These are phyloP conservation scores for Phytophthora macrochlamydospora DNA, from an alignment of 352 stramenopile genomes.

Conservation along the genomic window DNA sequence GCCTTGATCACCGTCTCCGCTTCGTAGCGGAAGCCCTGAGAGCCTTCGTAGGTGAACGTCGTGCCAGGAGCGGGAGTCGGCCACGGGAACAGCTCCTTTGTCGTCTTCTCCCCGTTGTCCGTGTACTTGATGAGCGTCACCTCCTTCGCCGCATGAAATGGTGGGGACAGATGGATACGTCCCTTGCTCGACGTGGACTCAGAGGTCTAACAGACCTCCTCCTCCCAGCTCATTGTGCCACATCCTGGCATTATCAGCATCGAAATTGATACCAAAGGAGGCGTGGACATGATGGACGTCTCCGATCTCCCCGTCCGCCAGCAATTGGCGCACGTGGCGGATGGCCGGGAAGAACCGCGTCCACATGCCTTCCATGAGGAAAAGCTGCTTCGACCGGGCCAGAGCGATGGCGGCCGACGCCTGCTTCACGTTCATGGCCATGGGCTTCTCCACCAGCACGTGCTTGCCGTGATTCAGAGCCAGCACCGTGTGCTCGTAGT, in stretches of 20 bases:
- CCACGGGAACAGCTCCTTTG: constrained; percentile 29
- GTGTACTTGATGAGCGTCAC: constrained; percentile 23
- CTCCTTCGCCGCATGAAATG: constrained; percentile 28
- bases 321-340: constrained; percentile 48
- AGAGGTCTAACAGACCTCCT: constrained; percentile 63
- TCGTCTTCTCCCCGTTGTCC: constrained; percentile 17
- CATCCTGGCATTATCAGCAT: constrained; percentile 42
- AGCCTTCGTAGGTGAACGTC: constrained; percentile 5
- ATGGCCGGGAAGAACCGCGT: constrained; percentile 85
- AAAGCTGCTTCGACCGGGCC: constrained; percentile 22
- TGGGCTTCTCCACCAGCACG: constrained; percentile 91
- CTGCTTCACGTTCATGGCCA: constrained; percentile 81
- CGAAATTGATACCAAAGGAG: constrained; percentile 36
- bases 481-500: constrained; percentile 64
- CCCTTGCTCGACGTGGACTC: constrained; percentile 39
- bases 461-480: constrained; percentile 84
- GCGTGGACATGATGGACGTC: constrained; percentile 56
- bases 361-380: constrained; percentile 42
- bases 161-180: constrained; percentile 59
- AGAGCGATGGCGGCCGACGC: constrained; percentile 51
- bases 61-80: constrained; percentile 9
- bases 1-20: constrained; percentile 47
- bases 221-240: constrained; percentile 74
- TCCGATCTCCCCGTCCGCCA: constrained; percentile 48
- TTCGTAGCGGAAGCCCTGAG: constrained; percentile 78